phyloP scores from a whole-genome alignment of 208 protist genomes.

The Naegleria gruberi region DNA sequence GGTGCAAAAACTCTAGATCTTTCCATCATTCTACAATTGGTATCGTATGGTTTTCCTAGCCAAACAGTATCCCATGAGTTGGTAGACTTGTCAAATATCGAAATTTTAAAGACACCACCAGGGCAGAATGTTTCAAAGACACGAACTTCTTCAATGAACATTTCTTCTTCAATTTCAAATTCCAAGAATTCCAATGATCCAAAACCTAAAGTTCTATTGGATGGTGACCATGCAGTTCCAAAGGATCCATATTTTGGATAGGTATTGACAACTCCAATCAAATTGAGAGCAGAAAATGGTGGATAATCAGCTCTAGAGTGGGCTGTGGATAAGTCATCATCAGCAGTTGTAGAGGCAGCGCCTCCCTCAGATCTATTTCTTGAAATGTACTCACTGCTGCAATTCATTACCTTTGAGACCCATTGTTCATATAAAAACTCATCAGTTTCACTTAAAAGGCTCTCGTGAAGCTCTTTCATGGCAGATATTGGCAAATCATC shows the following conservation, averaged over 20 bases:
- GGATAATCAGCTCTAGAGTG: background rate
- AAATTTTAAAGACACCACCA: background rate
- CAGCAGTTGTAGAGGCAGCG: background rate
- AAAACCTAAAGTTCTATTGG: background rate
- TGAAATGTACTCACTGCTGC: background rate
- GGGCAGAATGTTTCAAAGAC: slow-evolving; percentile 14
- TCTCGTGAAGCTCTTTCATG: background rate
- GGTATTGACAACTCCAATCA: background rate
- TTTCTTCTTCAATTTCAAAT: background rate
- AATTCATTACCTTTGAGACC: background rate
- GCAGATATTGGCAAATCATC: background rate
- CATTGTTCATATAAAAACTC: background rate
- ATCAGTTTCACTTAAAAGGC: background rate
- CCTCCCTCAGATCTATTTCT: background rate
- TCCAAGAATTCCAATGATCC: background rate
- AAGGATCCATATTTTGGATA: slow-evolving; percentile 6
- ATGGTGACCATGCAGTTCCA: background rate
- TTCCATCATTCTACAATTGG: background rate
- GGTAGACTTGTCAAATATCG: background rate
- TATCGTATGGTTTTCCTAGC: background rate
- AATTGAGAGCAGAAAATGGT: background rate
- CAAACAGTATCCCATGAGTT: background rate
- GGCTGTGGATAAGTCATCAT: background rate
- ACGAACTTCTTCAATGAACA: background rate
- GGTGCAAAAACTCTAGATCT: slow-evolving; percentile 8